A percentile compares a stretch with the other conserved stretches of the same genome.
Evolutionary conservation across 148 eudicot species (phyloP).

Genomic region (Nepenthes gracilis): DNA sequence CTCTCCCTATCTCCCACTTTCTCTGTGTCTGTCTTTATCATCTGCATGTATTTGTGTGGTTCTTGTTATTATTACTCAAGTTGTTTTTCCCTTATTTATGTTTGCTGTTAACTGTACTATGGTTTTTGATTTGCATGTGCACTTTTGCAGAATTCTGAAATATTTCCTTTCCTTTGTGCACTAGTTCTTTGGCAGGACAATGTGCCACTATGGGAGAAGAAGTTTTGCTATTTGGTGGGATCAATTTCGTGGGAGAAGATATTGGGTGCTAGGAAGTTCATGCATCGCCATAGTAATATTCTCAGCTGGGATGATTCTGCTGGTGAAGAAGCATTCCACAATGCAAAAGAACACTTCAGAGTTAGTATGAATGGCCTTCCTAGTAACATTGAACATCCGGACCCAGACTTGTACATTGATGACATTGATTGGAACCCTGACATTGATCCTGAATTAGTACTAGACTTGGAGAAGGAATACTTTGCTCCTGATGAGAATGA

Average conservation of each 20-base stretch:
- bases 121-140: no score
- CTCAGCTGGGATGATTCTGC: slow-evolving; percentile 64
- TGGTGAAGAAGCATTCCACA: slow-evolving; percentile 46
- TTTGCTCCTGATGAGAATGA: slow-evolving; percentile 47
- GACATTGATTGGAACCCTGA: slow-evolving; percentile 58
- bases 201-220: slow-evolving; percentile 68
- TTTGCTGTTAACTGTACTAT: no score
- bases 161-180: not conserved
- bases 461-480: slow-evolving; percentile 37
- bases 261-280: slow-evolving; percentile 37
- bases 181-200: slow-evolving; percentile 46
- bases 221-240: slow-evolving; percentile 52
- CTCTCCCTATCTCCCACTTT: no score
- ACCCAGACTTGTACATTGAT: slow-evolving; percentile 52
- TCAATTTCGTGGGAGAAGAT: slow-evolving; percentile 62
- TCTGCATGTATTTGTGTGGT: no score
- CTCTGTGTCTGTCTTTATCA: no score
- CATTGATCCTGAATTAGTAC: slow-evolving; percentile 38
- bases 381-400: slow-evolving; percentile 24
- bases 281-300: slow-evolving; percentile 28
- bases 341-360: slow-evolving; percentile 50
- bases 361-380: slow-evolving; percentile 37
- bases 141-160: no score
- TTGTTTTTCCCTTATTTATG: no score
- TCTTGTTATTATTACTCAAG: no score